Evolutionary conservation across 164 flowering plant species (phyloP).

Genomic region (Euptelea pleiosperma): DNA sequence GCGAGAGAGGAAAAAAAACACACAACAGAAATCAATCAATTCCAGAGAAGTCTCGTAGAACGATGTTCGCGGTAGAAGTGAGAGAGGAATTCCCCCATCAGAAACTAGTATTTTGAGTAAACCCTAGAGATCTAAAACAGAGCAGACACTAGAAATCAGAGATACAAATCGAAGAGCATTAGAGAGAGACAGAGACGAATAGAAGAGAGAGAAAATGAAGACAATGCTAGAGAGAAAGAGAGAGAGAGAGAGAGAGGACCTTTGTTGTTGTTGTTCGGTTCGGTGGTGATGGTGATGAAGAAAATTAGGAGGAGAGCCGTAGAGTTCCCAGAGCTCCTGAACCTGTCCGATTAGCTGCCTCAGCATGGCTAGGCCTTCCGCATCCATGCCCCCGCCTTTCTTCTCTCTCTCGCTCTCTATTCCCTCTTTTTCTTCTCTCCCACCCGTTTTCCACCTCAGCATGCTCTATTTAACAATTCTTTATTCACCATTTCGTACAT

Average conservation of each 20-base stretch:
- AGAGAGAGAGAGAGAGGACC: slow-evolving; percentile 14
- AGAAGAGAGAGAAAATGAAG: too few species aligned
- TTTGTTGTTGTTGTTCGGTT: slow-evolving; percentile 4
- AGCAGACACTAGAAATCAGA: too few species aligned
- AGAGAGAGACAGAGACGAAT: background rate
- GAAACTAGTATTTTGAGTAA: background rate
- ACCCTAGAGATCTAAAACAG: slow-evolving; percentile 2
- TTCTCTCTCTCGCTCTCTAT: slow-evolving; percentile 6
- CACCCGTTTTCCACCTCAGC: slow-evolving; percentile 14
- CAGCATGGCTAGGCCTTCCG: slow-evolving; percentile 68
- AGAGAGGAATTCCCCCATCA: background rate
- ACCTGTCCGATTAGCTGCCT: slow-evolving; percentile 82
- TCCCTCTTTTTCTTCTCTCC: background rate
- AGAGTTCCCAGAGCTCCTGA: slow-evolving; percentile 60
- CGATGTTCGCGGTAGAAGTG: too few species aligned
- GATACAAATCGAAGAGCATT: background rate
- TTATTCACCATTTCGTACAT: too few species aligned
- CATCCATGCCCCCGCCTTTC: slow-evolving; percentile 48
- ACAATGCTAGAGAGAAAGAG: too few species aligned
- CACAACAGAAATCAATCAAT: too few species aligned
- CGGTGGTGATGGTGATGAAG: slow-evolving; percentile 15
- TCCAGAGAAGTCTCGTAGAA: too few species aligned
- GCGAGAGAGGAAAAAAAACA: too few species aligned
- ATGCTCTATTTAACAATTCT: too few species aligned
- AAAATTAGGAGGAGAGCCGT: slow-evolving; percentile 40